phyloP scores from a whole-genome alignment of 2,329 filamentous ascomycete genomes.

The Berkeleyomyces rouxiae region DNA sequence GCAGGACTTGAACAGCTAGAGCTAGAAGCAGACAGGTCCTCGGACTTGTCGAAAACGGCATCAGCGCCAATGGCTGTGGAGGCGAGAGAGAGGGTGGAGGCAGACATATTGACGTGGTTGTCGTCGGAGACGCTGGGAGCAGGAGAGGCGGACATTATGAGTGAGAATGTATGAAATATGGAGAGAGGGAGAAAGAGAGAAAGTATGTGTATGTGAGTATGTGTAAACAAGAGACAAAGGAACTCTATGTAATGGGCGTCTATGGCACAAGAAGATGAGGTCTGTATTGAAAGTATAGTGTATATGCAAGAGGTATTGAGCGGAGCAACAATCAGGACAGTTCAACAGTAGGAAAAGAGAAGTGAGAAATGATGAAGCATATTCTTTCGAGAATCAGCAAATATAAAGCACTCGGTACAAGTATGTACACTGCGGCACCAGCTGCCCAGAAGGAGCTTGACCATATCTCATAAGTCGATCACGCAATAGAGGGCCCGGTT shows the following conservation, averaged over 20 bases:
- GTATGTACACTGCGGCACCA: not conserved
- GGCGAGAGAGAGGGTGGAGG: constrained; percentile 12
- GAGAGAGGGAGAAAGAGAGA: not conserved
- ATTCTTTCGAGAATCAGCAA: not conserved
- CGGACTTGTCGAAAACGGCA: constrained; percentile 27
- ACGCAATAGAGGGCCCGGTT: constrained; percentile 3
- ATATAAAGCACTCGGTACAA: not conserved
- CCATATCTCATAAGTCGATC: not conserved
- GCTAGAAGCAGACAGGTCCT: constrained; percentile 72
- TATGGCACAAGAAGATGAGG: not conserved
- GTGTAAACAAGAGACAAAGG: not conserved
- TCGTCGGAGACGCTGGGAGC: constrained; percentile 8
- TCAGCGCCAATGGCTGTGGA: constrained; percentile 17
- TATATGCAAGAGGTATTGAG: not conserved
- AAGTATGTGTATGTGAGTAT: not conserved
- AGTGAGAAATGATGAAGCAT: constrained; percentile 4
- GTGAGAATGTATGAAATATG: not conserved
- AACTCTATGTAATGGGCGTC: not conserved
- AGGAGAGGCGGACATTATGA: constrained; percentile 11
- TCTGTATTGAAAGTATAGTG: not conserved
- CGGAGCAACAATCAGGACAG: not conserved
- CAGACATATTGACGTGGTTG: constrained; percentile 8
- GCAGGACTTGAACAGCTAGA: constrained; percentile 29
- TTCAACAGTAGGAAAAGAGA: not conserved
- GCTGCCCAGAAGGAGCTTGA: not conserved